Percentiles rank a stretch among this genome's conserved stretches.
Evolutionary conservation across 129 eudicot genomes (phyloP).

Genomic region (Smallanthus sonchifolius): DNA sequence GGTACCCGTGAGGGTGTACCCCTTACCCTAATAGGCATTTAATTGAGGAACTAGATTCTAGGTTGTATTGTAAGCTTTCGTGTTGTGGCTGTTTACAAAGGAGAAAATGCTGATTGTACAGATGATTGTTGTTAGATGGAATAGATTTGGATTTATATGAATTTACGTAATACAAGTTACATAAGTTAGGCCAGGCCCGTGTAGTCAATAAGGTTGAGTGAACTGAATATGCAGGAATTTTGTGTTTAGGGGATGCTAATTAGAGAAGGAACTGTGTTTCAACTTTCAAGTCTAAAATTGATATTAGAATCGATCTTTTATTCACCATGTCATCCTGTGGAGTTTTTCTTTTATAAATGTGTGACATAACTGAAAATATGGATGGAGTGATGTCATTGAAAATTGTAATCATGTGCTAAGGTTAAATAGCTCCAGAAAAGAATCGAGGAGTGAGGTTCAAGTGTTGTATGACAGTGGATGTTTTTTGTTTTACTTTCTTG

Average conservation of each 20-base stretch:
- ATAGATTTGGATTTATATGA: background rate
- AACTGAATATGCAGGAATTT: background rate
- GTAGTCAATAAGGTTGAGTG: background rate
- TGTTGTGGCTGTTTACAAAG: background rate
- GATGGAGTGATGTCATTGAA: background rate
- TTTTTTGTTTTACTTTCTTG: background rate
- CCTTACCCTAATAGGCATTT: background rate
- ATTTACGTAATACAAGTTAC: background rate
- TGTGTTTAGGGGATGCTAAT: slow-evolving; percentile 5
- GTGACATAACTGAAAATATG: background rate
- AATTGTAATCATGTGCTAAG: background rate
- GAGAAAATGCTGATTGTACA: background rate
- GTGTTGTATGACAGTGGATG: background rate
- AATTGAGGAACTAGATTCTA: background rate
- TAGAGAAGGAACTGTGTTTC: slow-evolving; percentile 13
- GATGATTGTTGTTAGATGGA: background rate
- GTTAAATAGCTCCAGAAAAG: slow-evolving; percentile 9
- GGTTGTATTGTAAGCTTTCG: slow-evolving; percentile 4
- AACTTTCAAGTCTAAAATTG: slow-evolving; percentile 8
- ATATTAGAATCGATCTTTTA: background rate
- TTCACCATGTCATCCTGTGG: background rate
- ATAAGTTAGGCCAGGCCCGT: background rate
- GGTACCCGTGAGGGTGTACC: too few species aligned
- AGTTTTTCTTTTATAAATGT: background rate
- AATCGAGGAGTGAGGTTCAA: background rate